These are phyloP conservation scores for Radiomyces spectabilis DNA, from an alignment of 192 early-diverging fungal genomes.

Conservation along the genomic window DNA sequence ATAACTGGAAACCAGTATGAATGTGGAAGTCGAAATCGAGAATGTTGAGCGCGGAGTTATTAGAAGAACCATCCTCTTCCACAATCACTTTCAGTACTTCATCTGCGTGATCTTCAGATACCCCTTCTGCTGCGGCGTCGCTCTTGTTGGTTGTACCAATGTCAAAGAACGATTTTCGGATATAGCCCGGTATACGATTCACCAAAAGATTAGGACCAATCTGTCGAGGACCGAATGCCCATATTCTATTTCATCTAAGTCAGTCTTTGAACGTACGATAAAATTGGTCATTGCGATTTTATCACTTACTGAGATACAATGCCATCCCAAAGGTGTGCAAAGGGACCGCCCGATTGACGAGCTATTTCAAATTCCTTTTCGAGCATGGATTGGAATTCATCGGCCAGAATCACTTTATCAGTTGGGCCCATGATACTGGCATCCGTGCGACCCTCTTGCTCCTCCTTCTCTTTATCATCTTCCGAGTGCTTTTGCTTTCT, in stretches of 20 bases:
- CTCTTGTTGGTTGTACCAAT: constrained; percentile 1
- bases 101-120: constrained; percentile 7
- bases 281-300: neutral
- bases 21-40: constrained; percentile 74
- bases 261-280: neutral
- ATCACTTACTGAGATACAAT: constrained; percentile 41
- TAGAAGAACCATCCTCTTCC: constrained; percentile 6
- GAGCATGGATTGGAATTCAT: constrained; percentile 34
- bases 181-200: constrained; percentile 52
- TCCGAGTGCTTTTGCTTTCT: constrained; percentile 17
- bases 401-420: constrained; percentile 8
- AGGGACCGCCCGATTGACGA: constrained; percentile 27
- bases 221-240: constrained; percentile 80
- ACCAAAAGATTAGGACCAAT: constrained; percentile 75
- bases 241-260: constrained; percentile 37
- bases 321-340: constrained; percentile 34
- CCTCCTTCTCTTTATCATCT: constrained; percentile 11
- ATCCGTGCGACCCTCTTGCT: constrained; percentile 2
- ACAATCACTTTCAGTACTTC: constrained; percentile 13
- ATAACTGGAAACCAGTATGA: constrained; percentile 89
- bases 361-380: constrained; percentile 40
- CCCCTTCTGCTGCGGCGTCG: neutral
- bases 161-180: constrained; percentile 29
- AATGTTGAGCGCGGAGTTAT: constrained; percentile 30
- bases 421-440: neutral